These are phyloP conservation scores for Aspergillus ochraceoroseus DNA, from an alignment of 2,329 filamentous ascomycete genomes.

Conservation along the genomic window DNA sequence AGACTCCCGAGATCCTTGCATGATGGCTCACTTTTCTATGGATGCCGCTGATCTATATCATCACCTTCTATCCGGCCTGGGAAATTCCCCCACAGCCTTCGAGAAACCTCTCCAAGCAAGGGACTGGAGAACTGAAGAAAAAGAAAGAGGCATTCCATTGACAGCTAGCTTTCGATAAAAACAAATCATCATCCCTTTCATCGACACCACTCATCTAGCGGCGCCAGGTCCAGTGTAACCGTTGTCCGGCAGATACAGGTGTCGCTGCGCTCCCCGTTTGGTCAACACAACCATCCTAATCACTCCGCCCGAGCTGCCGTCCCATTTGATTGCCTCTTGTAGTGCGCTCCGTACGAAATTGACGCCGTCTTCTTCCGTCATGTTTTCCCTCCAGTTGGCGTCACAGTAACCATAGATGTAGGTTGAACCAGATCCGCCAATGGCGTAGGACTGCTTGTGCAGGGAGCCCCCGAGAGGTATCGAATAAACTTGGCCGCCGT, in stretches of 20 bases:
- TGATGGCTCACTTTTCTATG: conserved; percentile 6
- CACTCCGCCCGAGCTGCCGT: conserved; percentile 95
- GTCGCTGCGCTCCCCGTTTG: conserved; percentile 79
- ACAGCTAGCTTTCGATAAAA: conserved; percentile 14
- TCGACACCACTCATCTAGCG: conserved; percentile 26
- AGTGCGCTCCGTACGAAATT: conserved; percentile 88
- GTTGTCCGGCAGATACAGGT: conserved; percentile 91
- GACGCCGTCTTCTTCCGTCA: conserved; percentile 88
- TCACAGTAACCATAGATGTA: conserved; percentile 99
- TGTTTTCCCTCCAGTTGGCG: conserved; percentile 88
- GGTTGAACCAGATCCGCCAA: conserved; percentile 92
- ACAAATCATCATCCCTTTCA: conserved; percentile 16
- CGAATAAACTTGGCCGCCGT: conserved; percentile 95
- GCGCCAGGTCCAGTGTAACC: conserved; percentile 71
- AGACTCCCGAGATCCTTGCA: conserved; percentile 1
- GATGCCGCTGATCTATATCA: conserved; percentile 3
- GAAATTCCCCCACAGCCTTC: not conserved
- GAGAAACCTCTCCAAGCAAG: not conserved
- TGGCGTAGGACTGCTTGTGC: conserved; percentile 94
- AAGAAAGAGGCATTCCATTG: conserved; percentile 7
- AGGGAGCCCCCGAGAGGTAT: conserved; percentile 94
- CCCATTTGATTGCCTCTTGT: conserved; percentile 97
- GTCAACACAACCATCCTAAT: conserved; percentile 98
- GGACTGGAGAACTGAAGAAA: conserved; percentile 1
- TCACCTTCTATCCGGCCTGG: no score